Conservation (phyloP, 805 yeast genomes). For the Yarrowia alimentaria region DNA sequence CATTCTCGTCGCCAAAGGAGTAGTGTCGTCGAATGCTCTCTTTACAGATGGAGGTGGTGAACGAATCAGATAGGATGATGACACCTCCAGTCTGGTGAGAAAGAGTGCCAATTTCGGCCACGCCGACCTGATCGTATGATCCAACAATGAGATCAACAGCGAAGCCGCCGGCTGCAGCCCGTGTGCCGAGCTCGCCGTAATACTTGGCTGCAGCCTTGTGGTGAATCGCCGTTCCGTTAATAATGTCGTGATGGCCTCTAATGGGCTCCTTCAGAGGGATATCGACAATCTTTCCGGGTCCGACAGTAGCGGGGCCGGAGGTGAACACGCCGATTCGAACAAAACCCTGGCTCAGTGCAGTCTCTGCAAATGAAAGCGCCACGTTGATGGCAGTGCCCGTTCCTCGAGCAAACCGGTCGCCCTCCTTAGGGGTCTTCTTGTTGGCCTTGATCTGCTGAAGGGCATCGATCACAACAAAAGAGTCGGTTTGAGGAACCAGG, state of each 20-base stretch:
- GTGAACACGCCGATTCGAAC: conserved; percentile 86
- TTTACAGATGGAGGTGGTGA: conserved; percentile 89
- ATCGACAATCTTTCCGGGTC: conserved; percentile 92
- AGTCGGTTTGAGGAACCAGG: conserved; percentile 68
- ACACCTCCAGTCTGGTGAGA: conserved; percentile 87
- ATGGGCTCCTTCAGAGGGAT: conserved; percentile 90
- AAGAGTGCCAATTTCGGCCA: conserved; percentile 84
- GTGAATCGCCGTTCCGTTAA: conserved; percentile 82
- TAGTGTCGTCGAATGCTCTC: conserved; percentile 85
- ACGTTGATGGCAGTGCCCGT: conserved; percentile 90
- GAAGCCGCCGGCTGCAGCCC: conserved; percentile 70
- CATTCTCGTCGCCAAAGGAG: conserved; percentile 33
- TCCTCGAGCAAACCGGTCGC: conserved; percentile 81
- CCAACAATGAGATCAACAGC: conserved; percentile 89
- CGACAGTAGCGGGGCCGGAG: conserved; percentile 92
- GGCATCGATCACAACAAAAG: conserved; percentile 75
- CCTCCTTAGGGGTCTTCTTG: conserved; percentile 79
- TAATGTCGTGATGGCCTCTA: conserved; percentile 95
- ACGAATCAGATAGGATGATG: conserved; percentile 81
- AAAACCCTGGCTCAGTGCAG: conserved; percentile 70
- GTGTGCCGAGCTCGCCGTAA: conserved; percentile 68
- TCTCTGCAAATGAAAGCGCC: conserved; percentile 77
- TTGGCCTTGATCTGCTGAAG: conserved; percentile 75
- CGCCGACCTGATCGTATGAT: conserved; percentile 93
- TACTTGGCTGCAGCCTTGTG: conserved; percentile 79